Evolutionary conservation across 768 basidiomycete genomes (phyloP), one percentile per base, ranked within the genome.

Genomic region (Lactarius pseudohatsudake): DNA sequence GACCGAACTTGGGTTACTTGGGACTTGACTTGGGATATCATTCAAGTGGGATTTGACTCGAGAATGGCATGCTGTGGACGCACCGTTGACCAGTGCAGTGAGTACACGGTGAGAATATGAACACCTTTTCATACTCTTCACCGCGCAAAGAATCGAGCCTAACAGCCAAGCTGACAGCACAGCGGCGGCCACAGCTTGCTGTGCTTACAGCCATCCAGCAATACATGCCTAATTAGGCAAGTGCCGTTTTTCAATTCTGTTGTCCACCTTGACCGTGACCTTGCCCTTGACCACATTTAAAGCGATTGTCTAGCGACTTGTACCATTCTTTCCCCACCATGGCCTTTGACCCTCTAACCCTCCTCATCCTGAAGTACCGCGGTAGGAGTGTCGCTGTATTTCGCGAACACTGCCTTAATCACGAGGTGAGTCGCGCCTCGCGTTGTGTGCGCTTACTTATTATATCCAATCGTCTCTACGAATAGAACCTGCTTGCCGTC

Each of bases 351-450:
- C 60, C 55, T 1, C 15, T 18, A 2, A n/a, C 43, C 15, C 28
- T 58, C 40, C 61, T 66, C 38, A 41, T 53, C 30, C 5, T 66
- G 28, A 62, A 59, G 32, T 54, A 40, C 38, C 61, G 50, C 7
- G 50, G 38, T 11, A 53, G 47, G 57, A 43, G 26, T 22, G 32
- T 66, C 26, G 61, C 30, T 15, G 61, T 66, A 10, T 2, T 32
- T 62, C 61, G 47, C 11, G 18, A 54, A 4, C 0, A 34, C 10
- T 62, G 65, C n/a, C 2, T 13, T 6, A 0, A 8, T 34, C 54
- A 66, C 56, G 38, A 58, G 4, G 61, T 63, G 22, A 38, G 65
- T 59, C 4, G n/a, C n/a, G n/a, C n/a, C n/a, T n/a, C n/a, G n/a
- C n/a, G 18, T 28, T 53, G 22, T 15, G 26, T 26, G 13, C 26